Percentiles rank a stretch among this genome's conserved stretches.
Evolutionary conservation across 2,329 filamentous ascomycete species (phyloP).

Genomic region (Fusarium sp.): DNA sequence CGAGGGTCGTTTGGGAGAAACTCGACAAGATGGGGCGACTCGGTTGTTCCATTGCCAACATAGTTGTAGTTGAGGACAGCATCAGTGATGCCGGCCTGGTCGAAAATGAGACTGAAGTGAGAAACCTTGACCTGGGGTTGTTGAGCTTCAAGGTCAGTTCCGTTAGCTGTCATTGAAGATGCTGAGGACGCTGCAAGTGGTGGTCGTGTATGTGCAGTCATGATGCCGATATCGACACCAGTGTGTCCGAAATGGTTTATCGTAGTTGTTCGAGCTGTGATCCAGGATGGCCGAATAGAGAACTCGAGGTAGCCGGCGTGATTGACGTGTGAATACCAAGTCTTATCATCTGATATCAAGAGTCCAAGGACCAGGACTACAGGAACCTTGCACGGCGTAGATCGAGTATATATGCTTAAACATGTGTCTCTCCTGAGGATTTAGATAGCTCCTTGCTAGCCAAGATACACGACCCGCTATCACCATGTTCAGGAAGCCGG

Average conservation of each 20-base stretch:
- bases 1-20: constrained; percentile 73
- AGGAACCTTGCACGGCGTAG: neutral
- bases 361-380: neutral
- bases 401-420: constrained; percentile 24
- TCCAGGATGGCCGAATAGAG: neutral
- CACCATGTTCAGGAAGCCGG: constrained; percentile 3
- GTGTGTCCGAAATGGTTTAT: neutral
- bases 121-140: constrained; percentile 47
- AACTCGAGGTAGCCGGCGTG: neutral
- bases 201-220: constrained; percentile 24
- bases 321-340: neutral
- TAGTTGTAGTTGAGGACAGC: constrained; percentile 66
- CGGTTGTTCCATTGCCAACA: constrained; percentile 68
- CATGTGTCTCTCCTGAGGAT: neutral
- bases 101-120: constrained; percentile 63
- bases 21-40: constrained; percentile 73
- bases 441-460: constrained; percentile 11
- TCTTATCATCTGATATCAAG: neutral
- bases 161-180: constrained; percentile 36
- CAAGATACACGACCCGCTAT: constrained; percentile 19
- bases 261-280: neutral
- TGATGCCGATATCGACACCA: constrained; percentile 3
- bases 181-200: constrained; percentile 36
- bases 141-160: constrained; percentile 55
- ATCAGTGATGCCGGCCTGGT: constrained; percentile 66